A percentile compares a stretch with the other conserved stretches of the same genome.
Evolutionary conservation across 495 filamentous ascomycete genomes (phyloP).

Genomic region (Chaetomium cochliodes): DNA sequence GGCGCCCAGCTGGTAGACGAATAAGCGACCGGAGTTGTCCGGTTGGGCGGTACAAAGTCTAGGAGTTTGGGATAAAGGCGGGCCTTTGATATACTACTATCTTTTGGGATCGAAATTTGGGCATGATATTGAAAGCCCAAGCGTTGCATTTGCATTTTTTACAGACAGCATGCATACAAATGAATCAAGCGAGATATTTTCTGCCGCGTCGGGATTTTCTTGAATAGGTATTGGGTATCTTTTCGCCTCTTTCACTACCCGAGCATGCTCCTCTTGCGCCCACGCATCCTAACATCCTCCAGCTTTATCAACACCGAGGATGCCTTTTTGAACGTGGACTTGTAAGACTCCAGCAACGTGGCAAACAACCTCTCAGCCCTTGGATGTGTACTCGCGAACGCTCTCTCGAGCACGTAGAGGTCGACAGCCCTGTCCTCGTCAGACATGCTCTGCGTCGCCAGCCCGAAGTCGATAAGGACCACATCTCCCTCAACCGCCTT

Average conservation of each 20-base stretch:
- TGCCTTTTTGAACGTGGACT: constrained; percentile 51
- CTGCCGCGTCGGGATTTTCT: constrained; percentile 11
- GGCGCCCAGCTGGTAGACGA: constrained; percentile 61
- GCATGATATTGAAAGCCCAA: not conserved
- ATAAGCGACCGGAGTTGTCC: constrained; percentile 4
- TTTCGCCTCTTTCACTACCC: constrained; percentile 50
- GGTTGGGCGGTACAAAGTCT: constrained; percentile 2
- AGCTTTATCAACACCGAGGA: constrained; percentile 61
- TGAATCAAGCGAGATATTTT: constrained; percentile 14
- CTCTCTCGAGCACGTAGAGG: constrained; percentile 92
- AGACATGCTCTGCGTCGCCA: constrained; percentile 75
- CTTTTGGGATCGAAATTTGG: not conserved
- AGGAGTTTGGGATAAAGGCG: constrained; percentile 13
- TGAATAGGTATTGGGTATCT: constrained; percentile 17
- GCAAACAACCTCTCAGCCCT: constrained; percentile 74
- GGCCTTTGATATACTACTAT: constrained; percentile 4
- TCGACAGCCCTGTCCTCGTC: constrained; percentile 96
- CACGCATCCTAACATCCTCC: constrained; percentile 92
- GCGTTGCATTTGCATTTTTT: not conserved
- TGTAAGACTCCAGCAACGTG: constrained; percentile 57
- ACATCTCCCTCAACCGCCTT: constrained; percentile 65
- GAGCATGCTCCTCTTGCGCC: constrained; percentile 97
- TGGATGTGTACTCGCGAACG: constrained; percentile 95
- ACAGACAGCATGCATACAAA: not conserved
- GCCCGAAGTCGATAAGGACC: constrained; percentile 91